Base-by-base conservation (phyloP, 1,284 basidiomycete genomes). In the Rhizoctonia solani region DNA sequence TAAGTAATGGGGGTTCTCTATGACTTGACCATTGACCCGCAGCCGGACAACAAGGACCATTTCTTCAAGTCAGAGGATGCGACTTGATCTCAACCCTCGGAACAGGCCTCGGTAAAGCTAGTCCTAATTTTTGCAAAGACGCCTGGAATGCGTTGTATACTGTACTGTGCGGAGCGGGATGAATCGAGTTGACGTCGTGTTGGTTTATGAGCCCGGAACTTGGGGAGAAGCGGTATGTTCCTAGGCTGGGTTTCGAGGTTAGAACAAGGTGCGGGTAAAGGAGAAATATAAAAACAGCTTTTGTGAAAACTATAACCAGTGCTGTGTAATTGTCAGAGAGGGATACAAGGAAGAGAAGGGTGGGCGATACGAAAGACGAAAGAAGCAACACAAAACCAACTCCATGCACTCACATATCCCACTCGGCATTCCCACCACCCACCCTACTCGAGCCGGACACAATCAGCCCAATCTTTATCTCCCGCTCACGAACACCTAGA, bases 211-310 rank as follows among this genome's bases (percentile, higher is more conserved):
- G 80, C 1, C 88, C 90, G 0, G 83, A 83, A 6, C 75, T 68
- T 0, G 87, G 86, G 0, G 87, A 89, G 74, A 91, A 90, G 0
- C 78, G 79, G 74, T 92, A 92, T n/a, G 87, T 89, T 63, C 85
- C 88, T 71, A 84, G 82, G 39, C 89, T 90, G 75, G n/a, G n/a
- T n/a, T n/a, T n/a, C n/a, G 9, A 25, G 21, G 13, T 11, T n/a
- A 42, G 44, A 27, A 42, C 44, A 44, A 42, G 41, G 30, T 54
- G 16, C 21, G n/a, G n/a, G n/a, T n/a, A n/a, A n/a, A n/a, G n/a
- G n/a, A n/a, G n/a, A n/a, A n/a, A n/a, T n/a, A n/a, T n/a, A n/a
- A n/a, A n/a, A n/a, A n/a, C n/a, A n/a, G n/a, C n/a, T n/a, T n/a
- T n/a, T n/a, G n/a, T n/a, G n/a, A n/a, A n/a, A n/a, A n/a, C n/a